Base-by-base conservation (phyloP, 2,329 filamentous ascomycete genomes). In the Epichloe typhina region DNA sequence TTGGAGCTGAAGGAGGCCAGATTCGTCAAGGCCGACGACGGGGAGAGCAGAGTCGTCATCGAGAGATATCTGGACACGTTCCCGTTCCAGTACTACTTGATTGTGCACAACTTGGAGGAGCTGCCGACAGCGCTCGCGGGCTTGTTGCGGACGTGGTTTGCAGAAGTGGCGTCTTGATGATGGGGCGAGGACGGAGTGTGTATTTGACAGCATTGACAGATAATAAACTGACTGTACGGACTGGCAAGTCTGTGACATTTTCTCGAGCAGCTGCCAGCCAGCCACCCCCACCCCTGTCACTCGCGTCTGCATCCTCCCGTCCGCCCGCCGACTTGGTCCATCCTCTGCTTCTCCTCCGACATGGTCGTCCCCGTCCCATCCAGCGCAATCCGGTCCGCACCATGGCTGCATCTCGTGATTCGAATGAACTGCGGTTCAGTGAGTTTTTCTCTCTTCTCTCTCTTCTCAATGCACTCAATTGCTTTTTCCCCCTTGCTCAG, bases 21-120 rank as follows among this genome's bases (percentile, higher is more conserved):
- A 63, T 96, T 97, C 62, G 79, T 84, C 56, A 78, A 77, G 53
- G 83, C 87, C 26, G 46, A 38, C 61, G 73, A 68, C 58, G 68
- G 78, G 66, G 70, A 82, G 70, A 70, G 83, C 54, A 77, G 82
- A 61, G 79, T 96, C 51, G 83, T 84, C 60, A 89, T 94, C 66
- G 85, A 88, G 72, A 82, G 87, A 61, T 98, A 98, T 65, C 77
- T 98, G 59, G 94, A 98, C 66, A 85, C 83, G 7, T 98, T 98
- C 67, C 93, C 94, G 0, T 99, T 99, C 71, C 83, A 86, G 65
- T 98, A 96, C 71, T 99, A 97, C 65, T 71, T 98, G 51, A 88
- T 98, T 58, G 93, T 98, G 52, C 83, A 91, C 57, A 82, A 97
- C 70, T 82, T 98, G 46, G 83, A 85, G 61, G 93, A 98, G 68